Conservation (phyloP, 768 basidiomycete species). For the Psilocybe azurescens region DNA sequence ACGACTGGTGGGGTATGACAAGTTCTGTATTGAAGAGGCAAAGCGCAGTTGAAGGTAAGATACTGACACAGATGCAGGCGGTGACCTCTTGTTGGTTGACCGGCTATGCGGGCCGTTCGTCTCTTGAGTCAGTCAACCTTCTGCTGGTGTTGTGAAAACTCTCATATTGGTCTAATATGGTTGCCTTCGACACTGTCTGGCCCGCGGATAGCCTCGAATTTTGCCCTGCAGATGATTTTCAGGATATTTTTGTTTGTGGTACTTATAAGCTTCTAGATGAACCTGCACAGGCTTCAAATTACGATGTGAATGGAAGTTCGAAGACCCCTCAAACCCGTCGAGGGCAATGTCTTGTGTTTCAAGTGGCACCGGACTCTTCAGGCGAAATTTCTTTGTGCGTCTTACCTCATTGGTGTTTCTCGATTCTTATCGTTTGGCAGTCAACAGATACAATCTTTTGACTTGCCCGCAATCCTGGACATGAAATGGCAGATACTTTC, state of each 20-base stretch:
- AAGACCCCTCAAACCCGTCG: conserved; percentile 38
- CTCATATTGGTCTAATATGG: conserved; percentile 8
- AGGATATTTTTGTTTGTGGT: conserved; percentile 81
- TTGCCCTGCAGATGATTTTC: conserved; percentile 68
- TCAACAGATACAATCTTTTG: conserved; percentile 66
- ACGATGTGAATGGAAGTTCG: conserved; percentile 11
- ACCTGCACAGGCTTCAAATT: conserved; percentile 11
- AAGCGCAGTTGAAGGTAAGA: conserved; percentile 1
- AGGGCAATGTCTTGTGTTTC: conserved; percentile 79
- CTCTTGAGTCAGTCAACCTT: neutral
- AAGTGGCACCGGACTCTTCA: conserved; percentile 37
- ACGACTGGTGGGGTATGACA: conserved; percentile 6
- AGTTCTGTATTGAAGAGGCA: conserved; percentile 2
- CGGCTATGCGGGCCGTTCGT: conserved; percentile 6
- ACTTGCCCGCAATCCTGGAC: conserved; percentile 85
- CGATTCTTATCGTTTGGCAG: conserved; percentile 34
- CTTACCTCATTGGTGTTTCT: neutral
- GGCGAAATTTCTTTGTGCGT: conserved; percentile 42
- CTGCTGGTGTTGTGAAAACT: too few relatives aligned
- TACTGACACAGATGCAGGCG: neutral
- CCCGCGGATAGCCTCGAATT: conserved; percentile 94
- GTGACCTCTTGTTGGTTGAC: too few relatives aligned
- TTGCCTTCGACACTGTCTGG: conserved; percentile 64
- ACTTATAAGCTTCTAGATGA: conserved; percentile 81
- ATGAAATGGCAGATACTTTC: conserved; percentile 80